Evolutionary conservation across 2,329 filamentous ascomycete species (phyloP), one percentile per base, ranked within the genome.

Genomic region (Aspergillus nomiae): DNA sequence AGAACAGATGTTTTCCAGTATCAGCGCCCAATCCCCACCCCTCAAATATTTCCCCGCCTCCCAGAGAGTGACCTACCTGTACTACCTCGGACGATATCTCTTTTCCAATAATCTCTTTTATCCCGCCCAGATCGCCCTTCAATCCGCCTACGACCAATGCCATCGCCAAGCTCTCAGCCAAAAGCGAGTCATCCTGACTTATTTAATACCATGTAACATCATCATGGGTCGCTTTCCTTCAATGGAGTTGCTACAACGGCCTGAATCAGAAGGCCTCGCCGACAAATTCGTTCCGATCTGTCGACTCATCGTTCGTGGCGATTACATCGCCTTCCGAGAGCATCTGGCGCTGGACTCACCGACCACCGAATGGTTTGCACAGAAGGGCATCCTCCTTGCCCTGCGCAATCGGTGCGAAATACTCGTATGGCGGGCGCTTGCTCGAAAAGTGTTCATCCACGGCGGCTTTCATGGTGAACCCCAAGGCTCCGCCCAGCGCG

Each of bases 41-140:
- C 81, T 98, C 14, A 84, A 86, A 1, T 86, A 92, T 58, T 98
- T 96, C 73, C 92, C 94, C 2, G 92, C 92, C 26, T 86, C 90
- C 7, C 92, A 98, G 74, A 88, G 93, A 56, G 92, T 97, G 57
- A 96, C 93, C 4, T 98, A 94, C 71, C 88, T 98, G 16, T 97
- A 97, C 80, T 97, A 97, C 74, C 89, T 98, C 7, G 94, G 94
- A 21, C 90, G 93, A 63, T 97, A 94, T 78, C 88, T 94, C 73
- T 92, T 96, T 75, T 88, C 91, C 66, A 94, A 92, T 76, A 90
- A 89, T 68, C 90, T 96, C 74, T 97, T 92, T 77, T 87, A 87
- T 65, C 89, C 91, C 30, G 92, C 94, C 0, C 87, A 90, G 58
- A 82, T 87, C 56, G 92, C 90, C 41, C 82, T 97, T 8, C 87